Percentiles rank a stretch among this genome's conserved stretches.
phyloP scores from a whole-genome alignment of 345 rosid species.

The Eutrema yunnanense region DNA sequence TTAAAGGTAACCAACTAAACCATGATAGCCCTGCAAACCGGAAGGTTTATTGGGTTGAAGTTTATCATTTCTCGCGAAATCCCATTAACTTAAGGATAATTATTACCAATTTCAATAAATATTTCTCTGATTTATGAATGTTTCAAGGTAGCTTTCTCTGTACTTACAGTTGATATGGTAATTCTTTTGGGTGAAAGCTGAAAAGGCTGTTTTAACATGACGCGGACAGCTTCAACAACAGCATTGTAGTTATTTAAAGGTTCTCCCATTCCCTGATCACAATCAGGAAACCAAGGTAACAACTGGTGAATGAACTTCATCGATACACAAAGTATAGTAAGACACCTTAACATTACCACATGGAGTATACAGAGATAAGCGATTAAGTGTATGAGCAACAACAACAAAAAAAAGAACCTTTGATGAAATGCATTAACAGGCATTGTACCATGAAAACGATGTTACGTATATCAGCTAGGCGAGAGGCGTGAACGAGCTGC shows the following conservation, averaged over 20 bases:
- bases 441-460: conserved; percentile 80
- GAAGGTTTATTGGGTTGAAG: not conserved
- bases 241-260: conserved; percentile 87
- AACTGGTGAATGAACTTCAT: not conserved
- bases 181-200: conserved; percentile 78
- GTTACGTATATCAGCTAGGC: conserved; percentile 65
- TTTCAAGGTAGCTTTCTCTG: not conserved
- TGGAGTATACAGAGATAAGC: not conserved
- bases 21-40: not conserved
- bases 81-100: not conserved
- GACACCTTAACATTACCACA: not conserved
- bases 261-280: conserved; percentile 94
- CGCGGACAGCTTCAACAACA: conserved; percentile 76
- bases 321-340: not conserved
- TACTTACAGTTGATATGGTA: conserved; percentile 83
- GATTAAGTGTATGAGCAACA: not conserved
- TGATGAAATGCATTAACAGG: not conserved
- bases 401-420: not conserved
- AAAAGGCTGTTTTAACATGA: conserved; percentile 73
- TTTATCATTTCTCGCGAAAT: not conserved
- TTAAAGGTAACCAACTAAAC: not conserved
- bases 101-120: not conserved
- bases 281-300: conserved; percentile 13
- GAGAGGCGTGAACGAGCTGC: conserved; percentile 90
- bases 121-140: not conserved